Conservation (phyloP, 225 moss, liverwort and hornwort genomes). For the Pseudisothecium myosuroides region DNA sequence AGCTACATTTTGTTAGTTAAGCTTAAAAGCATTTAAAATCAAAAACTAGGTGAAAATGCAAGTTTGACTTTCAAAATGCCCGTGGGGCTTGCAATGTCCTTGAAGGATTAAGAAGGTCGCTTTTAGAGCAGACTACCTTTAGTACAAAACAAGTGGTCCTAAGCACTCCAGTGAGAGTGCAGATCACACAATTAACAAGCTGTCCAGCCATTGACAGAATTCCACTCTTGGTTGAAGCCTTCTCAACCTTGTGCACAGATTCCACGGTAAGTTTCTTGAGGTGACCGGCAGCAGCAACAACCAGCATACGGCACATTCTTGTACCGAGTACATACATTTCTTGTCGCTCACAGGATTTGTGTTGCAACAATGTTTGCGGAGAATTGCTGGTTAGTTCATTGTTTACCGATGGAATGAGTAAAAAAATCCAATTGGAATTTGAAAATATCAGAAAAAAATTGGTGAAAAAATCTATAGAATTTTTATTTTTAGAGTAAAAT, state of each 20-base stretch:
- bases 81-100: too few species aligned
- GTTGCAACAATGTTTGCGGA: not conserved
- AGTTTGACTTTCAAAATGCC: too few species aligned
- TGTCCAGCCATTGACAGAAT: not conserved
- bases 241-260: not conserved
- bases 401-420: accelerated
- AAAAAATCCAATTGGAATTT: accelerated
- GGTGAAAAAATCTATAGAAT: not conserved
- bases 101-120: too few species aligned
- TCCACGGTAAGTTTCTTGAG: not conserved
- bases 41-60: too few species aligned
- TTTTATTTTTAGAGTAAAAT: not conserved
- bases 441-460: not conserved
- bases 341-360: not conserved
- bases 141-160: not conserved
- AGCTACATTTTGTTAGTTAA: too few species aligned
- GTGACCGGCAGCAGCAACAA: not conserved
- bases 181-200: not conserved
- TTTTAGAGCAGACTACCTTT: not conserved
- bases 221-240: not conserved
- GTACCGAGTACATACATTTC: not conserved
- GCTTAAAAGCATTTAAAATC: too few species aligned
- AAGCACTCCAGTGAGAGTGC: not conserved
- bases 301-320: not conserved
- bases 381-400: not conserved